Evolutionary conservation across 305 asterid species (phyloP).

Genomic region (Rubia tinctorum): DNA sequence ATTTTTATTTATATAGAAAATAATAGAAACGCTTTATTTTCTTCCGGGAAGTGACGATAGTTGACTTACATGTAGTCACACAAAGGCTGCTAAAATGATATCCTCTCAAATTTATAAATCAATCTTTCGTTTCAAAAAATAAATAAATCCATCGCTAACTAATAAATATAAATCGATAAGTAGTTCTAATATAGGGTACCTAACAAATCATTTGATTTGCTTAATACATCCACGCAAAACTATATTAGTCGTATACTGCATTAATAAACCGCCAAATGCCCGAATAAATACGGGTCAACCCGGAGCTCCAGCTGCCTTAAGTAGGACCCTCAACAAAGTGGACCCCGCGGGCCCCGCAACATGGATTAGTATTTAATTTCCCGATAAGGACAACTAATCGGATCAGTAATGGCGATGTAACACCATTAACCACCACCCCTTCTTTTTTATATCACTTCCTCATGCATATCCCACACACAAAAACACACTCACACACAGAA

Average conservation of each 20-base stretch:
- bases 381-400: neutral
- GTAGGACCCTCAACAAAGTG: neutral
- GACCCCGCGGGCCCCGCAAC: neutral
- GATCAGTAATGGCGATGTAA: conserved; percentile 7
- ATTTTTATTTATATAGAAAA: too few species aligned
- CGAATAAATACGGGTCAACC: neutral
- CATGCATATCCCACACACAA: neutral
- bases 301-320: neutral
- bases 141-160: too few species aligned
- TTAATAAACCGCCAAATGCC: too few species aligned
- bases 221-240: too few species aligned
- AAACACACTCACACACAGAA: neutral
- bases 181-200: neutral
- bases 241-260: too few species aligned
- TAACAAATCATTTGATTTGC: neutral
- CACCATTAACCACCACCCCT: conserved; percentile 6
- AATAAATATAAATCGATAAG: neutral
- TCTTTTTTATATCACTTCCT: conserved; percentile 1
- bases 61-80: neutral
- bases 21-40: too few species aligned
- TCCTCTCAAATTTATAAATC: too few species aligned
- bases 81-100: too few species aligned
- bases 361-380: conserved; percentile 6
- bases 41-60: neutral
- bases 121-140: too few species aligned